Percentiles rank a stretch among this genome's conserved stretches.
Conservation (phyloP, 495 filamentous ascomycete genomes). For the Letharia lupina region DNA sequence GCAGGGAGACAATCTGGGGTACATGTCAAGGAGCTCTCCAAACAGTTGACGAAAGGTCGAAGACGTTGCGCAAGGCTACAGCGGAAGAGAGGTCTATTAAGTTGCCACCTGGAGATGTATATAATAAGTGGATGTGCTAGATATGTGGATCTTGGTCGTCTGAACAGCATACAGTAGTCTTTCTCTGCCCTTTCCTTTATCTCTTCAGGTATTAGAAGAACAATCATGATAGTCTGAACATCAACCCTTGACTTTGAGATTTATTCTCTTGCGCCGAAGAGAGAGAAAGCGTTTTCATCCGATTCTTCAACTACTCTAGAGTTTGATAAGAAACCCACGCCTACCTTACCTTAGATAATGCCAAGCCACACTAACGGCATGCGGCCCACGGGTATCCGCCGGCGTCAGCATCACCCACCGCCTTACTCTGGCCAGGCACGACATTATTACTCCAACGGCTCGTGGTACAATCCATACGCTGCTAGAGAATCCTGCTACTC, state of each 20-base stretch:
- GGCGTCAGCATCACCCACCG: conserved; percentile 4
- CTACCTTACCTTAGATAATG: background rate
- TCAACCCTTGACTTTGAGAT: background rate
- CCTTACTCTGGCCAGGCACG: conserved; percentile 4
- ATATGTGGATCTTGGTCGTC: background rate
- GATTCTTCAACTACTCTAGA: background rate
- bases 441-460: conserved; percentile 20
- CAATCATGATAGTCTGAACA: background rate
- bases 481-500: conserved; percentile 22
- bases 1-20: conserved; percentile 18
- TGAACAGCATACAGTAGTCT: background rate
- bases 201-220: background rate
- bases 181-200: background rate
- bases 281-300: background rate
- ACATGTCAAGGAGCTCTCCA: background rate
- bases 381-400: conserved; percentile 16
- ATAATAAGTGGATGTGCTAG: background rate
- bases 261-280: background rate
- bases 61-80: conserved; percentile 7
- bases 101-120: background rate
- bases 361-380: conserved; percentile 13
- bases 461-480: conserved; percentile 22
- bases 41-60: background rate
- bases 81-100: conserved; percentile 2
- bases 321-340: background rate